Percentiles rank a stretch among this genome's conserved stretches.
Evolutionary conservation across 208 protist genomes (phyloP).

Genomic region (Crithidia expoeki): DNA sequence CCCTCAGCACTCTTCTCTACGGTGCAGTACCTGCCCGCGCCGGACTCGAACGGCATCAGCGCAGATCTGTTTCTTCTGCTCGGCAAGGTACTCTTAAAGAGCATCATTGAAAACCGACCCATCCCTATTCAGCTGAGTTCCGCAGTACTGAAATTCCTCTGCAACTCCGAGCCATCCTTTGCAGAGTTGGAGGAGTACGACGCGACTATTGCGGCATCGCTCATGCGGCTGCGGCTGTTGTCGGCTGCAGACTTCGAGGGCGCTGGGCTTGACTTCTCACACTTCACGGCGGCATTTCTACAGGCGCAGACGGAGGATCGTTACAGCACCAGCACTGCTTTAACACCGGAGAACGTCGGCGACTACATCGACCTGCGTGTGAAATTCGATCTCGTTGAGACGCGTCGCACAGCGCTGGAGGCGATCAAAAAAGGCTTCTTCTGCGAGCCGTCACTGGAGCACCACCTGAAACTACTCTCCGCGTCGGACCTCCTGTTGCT

Average conservation of each 20-base stretch:
- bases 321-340: conserved; percentile 38
- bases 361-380: conserved; percentile 63
- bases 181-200: conserved; percentile 76
- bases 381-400: conserved; percentile 51
- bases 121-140: conserved; percentile 66
- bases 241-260: conserved; percentile 52
- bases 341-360: conserved; percentile 58
- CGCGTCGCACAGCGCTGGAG: conserved; percentile 39
- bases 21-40: conserved; percentile 42
- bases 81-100: conserved; percentile 71
- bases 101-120: conserved; percentile 60
- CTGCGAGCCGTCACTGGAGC: conserved; percentile 36
- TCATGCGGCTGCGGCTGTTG: conserved; percentile 59
- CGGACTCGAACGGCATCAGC: conserved; percentile 40
- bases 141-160: conserved; percentile 67
- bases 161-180: conserved; percentile 42
- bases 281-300: conserved; percentile 47
- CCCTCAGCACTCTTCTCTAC: conserved; percentile 28
- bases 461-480: conserved; percentile 63
- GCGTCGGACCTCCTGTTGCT: conserved; percentile 63
- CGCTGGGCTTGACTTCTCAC: conserved; percentile 50
- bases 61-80: conserved; percentile 50
- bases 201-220: conserved; percentile 35
- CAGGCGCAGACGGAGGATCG: conserved; percentile 26
- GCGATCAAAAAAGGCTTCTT: conserved; percentile 63